Percentiles rank a stretch among this genome's conserved stretches.
Conservation (phyloP, 106 monocot genomes). For the Platanthera zijinensis region DNA sequence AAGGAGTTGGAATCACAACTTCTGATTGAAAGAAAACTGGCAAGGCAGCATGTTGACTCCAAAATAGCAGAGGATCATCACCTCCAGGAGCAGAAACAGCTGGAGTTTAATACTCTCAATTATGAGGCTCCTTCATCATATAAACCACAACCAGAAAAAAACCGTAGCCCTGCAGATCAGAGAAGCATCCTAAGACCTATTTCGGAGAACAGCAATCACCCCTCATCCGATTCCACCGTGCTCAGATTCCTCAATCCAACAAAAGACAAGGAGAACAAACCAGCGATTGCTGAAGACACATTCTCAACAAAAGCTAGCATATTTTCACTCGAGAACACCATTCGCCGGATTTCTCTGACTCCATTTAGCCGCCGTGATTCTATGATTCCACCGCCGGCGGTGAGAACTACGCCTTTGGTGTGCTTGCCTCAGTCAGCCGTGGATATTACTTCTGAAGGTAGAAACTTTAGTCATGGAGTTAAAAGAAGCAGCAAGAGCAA, state of each 20-base stretch:
- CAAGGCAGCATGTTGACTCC: constrained; percentile 72
- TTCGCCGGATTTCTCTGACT: constrained; percentile 9
- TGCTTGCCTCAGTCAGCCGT: constrained; percentile 5
- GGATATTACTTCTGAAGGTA: background rate
- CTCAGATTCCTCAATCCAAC: constrained; percentile 10
- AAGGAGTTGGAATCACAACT: constrained; percentile 88
- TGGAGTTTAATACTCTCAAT: constrained; percentile 2
- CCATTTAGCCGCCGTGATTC: constrained; percentile 36
- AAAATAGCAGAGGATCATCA: constrained; percentile 62
- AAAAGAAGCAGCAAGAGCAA: constrained; percentile 33
- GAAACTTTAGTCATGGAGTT: constrained; percentile 2
- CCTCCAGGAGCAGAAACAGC: constrained; percentile 34
- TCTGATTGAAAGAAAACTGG: constrained; percentile 71
- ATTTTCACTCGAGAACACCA: constrained; percentile 24
- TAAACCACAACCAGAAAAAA: constrained; percentile 20
- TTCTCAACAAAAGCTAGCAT: constrained; percentile 16
- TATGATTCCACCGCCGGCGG: constrained; percentile 42
- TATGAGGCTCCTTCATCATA: background rate
- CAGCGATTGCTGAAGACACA: constrained; percentile 23
- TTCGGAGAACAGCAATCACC: background rate
- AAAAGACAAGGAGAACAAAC: constrained; percentile 71
- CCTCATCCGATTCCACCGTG: constrained; percentile 3
- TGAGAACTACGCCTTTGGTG: constrained; percentile 2
- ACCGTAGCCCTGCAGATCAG: constrained; percentile 19
- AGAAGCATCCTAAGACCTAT: constrained; percentile 15